Base-by-base conservation (phyloP, 495 filamentous ascomycete genomes). In the Eremomyces bilateralis region DNA sequence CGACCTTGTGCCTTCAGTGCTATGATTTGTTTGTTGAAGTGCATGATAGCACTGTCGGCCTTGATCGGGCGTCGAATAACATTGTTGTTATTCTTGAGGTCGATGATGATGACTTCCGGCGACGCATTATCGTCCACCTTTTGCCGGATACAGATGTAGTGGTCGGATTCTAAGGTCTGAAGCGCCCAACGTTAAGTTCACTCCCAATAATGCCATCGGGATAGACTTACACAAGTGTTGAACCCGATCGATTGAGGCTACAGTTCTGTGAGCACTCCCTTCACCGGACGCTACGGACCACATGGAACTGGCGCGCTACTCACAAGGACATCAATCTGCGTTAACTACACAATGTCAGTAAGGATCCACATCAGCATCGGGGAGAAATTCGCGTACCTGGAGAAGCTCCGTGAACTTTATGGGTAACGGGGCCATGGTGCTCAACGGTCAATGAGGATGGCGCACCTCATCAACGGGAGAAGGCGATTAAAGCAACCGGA, bases 41-140 rank as follows among this genome's bases (percentile, higher is more conserved):
- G 88, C 88, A 99, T 94, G 52, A 99, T 94, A 41, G 88, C 90
- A 70, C 83, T 93, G 63, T 99, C 88, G 45, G 88, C 90, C 61
- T 94, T 95, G 64, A 99, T 99, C 5, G 84, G 82, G 43, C 88
- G 69, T 42, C 79, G 74, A 39, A 83, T 90, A 49, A 91, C 67
- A 57, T 82, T 78, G 67, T 92, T 91, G 58, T 68, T 68, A 60
- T 90, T 83, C 57, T 93, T 90, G 47, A 99, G 75, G 53, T 95
- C 73, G 56, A 99, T 61, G 56, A 95, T 99, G 54, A 95, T 77
- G 41, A 95, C 88, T 55, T 99, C 83, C 21, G 88, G 79, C 33
- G 71, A 71, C 32, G 79, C 68, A 31, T 73, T 67, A 37, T 79
- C 76, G 42, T 73, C 71, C 47, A 76, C 70, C 58, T 82, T 81